phyloP scores from a whole-genome alignment of 208 protist species.

The Wallacemonas sp. region DNA sequence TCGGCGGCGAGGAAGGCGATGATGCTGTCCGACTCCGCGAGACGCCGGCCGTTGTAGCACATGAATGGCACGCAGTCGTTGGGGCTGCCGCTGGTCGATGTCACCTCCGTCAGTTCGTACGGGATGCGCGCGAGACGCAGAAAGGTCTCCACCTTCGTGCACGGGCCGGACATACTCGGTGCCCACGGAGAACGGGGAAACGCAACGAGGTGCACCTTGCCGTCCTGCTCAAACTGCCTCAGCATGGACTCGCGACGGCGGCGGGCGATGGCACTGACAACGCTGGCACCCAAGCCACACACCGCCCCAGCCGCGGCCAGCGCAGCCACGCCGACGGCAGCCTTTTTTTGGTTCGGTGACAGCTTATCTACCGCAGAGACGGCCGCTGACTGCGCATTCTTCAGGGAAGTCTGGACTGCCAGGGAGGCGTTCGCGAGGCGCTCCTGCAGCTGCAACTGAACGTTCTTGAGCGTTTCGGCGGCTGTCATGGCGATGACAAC shows the following conservation, averaged over 20 bases:
- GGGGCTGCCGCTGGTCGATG: conserved; percentile 14
- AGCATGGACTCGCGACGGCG: conserved; percentile 10
- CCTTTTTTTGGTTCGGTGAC: conserved; percentile 14
- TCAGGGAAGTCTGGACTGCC: conserved; percentile 4
- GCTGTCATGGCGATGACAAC: background rate
- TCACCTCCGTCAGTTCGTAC: conserved; percentile 11
- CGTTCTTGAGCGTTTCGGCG: background rate
- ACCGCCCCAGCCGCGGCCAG: conserved; percentile 1
- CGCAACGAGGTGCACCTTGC: conserved; percentile 22
- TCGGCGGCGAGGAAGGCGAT: conserved; percentile 15
- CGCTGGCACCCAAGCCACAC: background rate
- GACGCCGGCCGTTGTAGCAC: conserved; percentile 12
- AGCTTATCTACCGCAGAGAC: background rate
- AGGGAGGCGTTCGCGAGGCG: background rate
- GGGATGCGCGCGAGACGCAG: conserved; percentile 21
- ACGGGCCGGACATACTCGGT: conserved; percentile 9
- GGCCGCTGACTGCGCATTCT: background rate
- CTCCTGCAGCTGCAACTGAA: conserved; percentile 7
- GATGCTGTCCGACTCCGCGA: conserved; percentile 15
- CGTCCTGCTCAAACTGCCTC: conserved; percentile 11
- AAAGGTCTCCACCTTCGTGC: conserved; percentile 26
- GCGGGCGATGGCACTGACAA: background rate
- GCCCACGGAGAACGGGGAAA: conserved; percentile 16
- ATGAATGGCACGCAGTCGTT: conserved; percentile 23
- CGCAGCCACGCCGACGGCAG: conserved; percentile 1